phyloP scores from a whole-genome alignment of 345 rosid species.

The Anacardium occidentale region DNA sequence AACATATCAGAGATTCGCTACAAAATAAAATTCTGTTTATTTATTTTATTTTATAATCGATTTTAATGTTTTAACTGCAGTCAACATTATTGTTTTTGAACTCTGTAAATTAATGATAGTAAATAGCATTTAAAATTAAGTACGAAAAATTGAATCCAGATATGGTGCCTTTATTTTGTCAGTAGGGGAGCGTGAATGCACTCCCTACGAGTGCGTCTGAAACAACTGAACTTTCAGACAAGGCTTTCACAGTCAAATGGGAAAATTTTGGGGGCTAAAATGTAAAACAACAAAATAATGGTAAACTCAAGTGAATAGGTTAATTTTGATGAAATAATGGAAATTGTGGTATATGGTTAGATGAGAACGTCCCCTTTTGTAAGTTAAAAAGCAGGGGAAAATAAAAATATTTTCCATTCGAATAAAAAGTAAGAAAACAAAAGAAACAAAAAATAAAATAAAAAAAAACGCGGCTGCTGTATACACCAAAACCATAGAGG shows the following conservation, averaged over 20 bases:
- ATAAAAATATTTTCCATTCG: neutral
- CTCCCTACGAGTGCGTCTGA: constrained; percentile 20
- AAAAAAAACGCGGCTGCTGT: constrained; percentile 44
- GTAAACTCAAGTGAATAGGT: neutral
- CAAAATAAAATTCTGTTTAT: no score
- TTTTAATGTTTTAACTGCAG: no score
- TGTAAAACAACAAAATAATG: neutral
- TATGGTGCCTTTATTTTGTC: no score
- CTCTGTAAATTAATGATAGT: no score
- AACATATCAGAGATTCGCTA: no score
- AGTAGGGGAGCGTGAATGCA: neutral
- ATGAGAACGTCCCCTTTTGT: constrained; percentile 7
- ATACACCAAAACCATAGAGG: constrained; percentile 45
- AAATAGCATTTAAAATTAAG: no score
- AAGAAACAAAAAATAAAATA: constrained; percentile 16
- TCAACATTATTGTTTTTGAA: no score
- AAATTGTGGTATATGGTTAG: neutral
- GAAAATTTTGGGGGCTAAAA: neutral
- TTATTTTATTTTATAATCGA: no score
- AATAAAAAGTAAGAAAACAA: neutral
- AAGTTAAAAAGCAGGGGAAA: constrained; percentile 4
- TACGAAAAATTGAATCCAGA: no score
- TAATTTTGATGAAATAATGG: no score
- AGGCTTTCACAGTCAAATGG: neutral
- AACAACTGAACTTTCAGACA: constrained; percentile 2